phyloP scores from a whole-genome alignment of 2,329 filamentous ascomycete genomes.

The Magnaporthiopsis rhizophila region DNA sequence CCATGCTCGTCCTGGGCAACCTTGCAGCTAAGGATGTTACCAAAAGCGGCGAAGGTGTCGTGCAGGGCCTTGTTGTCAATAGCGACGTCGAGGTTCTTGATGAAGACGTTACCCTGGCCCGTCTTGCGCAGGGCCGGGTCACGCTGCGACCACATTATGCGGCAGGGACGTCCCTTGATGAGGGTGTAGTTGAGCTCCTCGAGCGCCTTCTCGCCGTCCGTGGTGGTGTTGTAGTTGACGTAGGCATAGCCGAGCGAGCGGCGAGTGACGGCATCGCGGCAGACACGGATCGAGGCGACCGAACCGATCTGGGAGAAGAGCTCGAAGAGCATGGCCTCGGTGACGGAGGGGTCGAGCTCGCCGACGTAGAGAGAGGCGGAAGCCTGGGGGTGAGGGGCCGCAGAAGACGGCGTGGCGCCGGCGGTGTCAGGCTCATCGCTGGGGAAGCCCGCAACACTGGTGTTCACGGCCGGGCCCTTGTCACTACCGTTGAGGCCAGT shows the following conservation, averaged over 20 bases:
- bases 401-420: slow-evolving; percentile 63
- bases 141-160: slow-evolving; percentile 99
- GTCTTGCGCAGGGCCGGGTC: slow-evolving; percentile 99
- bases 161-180: slow-evolving; percentile 97
- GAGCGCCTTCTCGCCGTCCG: slow-evolving; percentile 94
- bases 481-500: slow-evolving; percentile 61
- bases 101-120: slow-evolving; percentile 98
- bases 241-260: slow-evolving; percentile 98
- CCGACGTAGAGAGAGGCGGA: slow-evolving; percentile 98
- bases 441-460: slow-evolving; percentile 53
- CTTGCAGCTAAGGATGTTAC: slow-evolving; percentile 99
- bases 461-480: slow-evolving; percentile 64
- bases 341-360: slow-evolving; percentile 95
- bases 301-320: slow-evolving; percentile 99
- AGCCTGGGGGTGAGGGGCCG: slow-evolving; percentile 73
- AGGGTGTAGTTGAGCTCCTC: slow-evolving; percentile 99
- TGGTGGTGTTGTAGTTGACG: slow-evolving; percentile 98
- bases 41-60: slow-evolving; percentile 97
- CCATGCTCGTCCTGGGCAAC: slow-evolving; percentile 95
- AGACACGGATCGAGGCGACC: slow-evolving; percentile 98
- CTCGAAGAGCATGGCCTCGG: slow-evolving; percentile 99
- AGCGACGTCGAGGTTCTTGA: slow-evolving; percentile 98
- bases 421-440: slow-evolving; percentile 55
- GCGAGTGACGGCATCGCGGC: slow-evolving; percentile 96
- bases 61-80: slow-evolving; percentile 99